Base-by-base conservation (phyloP, 2,329 filamentous ascomycete genomes). In the Talaromyces sp. region DNA sequence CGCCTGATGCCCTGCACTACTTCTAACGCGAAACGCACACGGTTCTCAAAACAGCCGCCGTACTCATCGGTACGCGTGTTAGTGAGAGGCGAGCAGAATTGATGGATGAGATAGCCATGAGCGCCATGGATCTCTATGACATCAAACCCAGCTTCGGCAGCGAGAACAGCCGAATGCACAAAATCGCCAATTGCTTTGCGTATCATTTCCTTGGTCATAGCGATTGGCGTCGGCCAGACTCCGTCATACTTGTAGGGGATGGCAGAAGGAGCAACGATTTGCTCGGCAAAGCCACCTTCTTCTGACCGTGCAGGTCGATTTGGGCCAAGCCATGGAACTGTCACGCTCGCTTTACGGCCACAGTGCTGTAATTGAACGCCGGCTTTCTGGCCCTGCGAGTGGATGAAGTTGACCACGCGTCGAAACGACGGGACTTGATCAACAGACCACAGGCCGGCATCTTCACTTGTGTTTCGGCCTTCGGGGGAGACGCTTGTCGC, bases 11-110 rank as follows among this genome's bases (percentile, higher is more conserved):
- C 19, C 28, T 56, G 19, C 25, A 77, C 80, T 0, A 85, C 74
- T 63, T 85, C 83, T 1, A 86, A 60, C 1, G 76, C 78, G 63
- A 89, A 87, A 5, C 79, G 80, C 57, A 79, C 79, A 15, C 82
- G 74, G 25, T 81, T 80, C 68, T 82, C 79, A 5, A 83, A 71
- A 22, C 73, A 79, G 1, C 82, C 82, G 2, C 82, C 82, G 69
- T 80, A 85, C 15, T 68, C 65, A 64, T 85, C 82, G 0, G 75
- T 80, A 4, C 82, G 74, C 60, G 71, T 72, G 67, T 84, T 85
- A 44, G 70, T 71, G 4, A 70, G 75, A 61, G 79, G 77, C 64
- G 82, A 79, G 2, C 72, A 70, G 64, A 84, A 84, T 64, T 84
- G 81, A 60, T 84, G 81, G 9, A 82, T 71, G 13, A 84, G 70